A percentile compares a stretch with the other conserved stretches of the same genome.
These are phyloP conservation scores for Mucor piriformis DNA, from an alignment of 371 early-diverging fungal genomes.

Conservation along the genomic window DNA sequence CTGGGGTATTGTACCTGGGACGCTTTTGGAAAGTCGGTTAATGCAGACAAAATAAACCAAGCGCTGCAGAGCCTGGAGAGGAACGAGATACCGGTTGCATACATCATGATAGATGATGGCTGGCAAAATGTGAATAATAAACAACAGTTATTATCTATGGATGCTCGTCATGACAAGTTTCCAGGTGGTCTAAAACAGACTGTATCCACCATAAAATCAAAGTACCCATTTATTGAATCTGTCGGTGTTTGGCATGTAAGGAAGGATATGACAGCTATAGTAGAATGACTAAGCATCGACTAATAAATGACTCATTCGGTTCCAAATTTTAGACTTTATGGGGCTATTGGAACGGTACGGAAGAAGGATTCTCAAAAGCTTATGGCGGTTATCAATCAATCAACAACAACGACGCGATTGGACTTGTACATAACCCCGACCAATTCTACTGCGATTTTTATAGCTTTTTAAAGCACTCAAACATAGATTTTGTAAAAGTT, in stretches of 20 bases:
- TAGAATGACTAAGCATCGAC: no score
- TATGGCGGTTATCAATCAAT: neutral
- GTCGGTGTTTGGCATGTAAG: conserved; percentile 54
- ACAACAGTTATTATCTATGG: conserved; percentile 24
- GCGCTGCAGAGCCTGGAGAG: conserved; percentile 24
- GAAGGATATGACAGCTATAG: no score
- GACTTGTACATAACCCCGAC: conserved; percentile 10
- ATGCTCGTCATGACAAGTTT: conserved; percentile 24
- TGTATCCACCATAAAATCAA: conserved; percentile 16
- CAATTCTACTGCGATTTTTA: conserved; percentile 46
- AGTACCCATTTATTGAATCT: conserved; percentile 24
- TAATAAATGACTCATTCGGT: no score
- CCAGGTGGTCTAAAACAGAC: conserved; percentile 22
- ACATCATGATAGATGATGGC: conserved; percentile 54
- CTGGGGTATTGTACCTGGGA: conserved; percentile 56
- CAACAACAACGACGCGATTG: neutral
- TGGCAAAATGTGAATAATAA: conserved; percentile 31
- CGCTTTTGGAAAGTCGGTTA: conserved; percentile 33
- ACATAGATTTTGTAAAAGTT: conserved; percentile 47
- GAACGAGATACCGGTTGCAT: conserved; percentile 27
- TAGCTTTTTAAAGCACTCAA: conserved; percentile 22
- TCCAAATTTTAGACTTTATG: conserved; percentile 20
- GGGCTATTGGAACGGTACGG: conserved; percentile 52
- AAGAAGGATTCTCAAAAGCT: conserved; percentile 5
- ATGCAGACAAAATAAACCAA: conserved; percentile 10